Conservation (phyloP, 306 rosid genomes). For the Senna siamea region DNA sequence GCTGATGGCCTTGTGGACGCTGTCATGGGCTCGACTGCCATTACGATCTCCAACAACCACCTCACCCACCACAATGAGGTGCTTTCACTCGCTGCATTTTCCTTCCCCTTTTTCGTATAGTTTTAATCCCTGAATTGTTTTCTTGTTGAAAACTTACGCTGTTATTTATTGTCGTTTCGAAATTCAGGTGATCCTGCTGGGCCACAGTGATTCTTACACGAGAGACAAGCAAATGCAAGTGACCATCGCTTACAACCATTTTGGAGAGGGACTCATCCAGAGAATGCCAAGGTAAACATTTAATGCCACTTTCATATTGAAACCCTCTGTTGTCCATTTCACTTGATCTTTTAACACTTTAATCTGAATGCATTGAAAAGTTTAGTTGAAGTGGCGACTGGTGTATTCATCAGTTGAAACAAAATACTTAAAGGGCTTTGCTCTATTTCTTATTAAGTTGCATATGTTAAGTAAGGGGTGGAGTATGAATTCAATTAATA, state of each 20-base stretch:
- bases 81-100: conserved; percentile 25
- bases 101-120: neutral
- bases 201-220: conserved; percentile 91
- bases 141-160: conserved; percentile 12
- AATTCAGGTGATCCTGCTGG: conserved; percentile 91
- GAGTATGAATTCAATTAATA: conserved; percentile 11
- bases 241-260: conserved; percentile 97
- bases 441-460: too few species aligned
- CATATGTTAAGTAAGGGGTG: too few species aligned
- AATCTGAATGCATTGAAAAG: conserved; percentile 19
- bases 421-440: conserved; percentile 25
- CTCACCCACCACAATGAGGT: conserved; percentile 99
- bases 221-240: conserved; percentile 97
- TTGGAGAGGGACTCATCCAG: conserved; percentile 97
- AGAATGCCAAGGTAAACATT: conserved; percentile 94
- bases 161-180: conserved; percentile 23
- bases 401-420: conserved; percentile 27
- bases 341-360: conserved; percentile 35
- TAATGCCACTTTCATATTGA: conserved; percentile 31
- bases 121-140: neutral
- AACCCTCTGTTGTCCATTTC: conserved; percentile 22
- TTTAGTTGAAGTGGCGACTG: conserved; percentile 20
- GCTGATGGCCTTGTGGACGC: conserved; percentile 99
- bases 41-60: conserved; percentile 95
- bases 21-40: conserved; percentile 94